A percentile compares a stretch with the other conserved stretches of the same genome.
Evolutionary conservation across 139 green algal genomes (phyloP).

Genomic region (Parachlorella kessleri): DNA sequence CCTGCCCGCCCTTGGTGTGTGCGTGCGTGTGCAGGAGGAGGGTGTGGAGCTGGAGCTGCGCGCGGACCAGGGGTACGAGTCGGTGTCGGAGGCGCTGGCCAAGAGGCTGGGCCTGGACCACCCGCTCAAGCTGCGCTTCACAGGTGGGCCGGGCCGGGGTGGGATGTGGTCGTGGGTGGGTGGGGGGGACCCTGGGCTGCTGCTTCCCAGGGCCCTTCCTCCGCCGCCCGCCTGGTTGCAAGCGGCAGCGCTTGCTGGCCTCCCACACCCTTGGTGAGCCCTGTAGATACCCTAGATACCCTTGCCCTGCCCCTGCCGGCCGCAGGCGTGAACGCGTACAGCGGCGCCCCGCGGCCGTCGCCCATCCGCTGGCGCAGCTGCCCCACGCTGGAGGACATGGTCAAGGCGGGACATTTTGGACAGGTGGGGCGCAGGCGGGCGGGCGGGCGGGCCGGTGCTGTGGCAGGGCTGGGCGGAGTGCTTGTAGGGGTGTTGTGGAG

Average conservation of each 20-base stretch:
- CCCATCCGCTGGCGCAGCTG: constrained; percentile 61
- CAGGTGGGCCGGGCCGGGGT: constrained; percentile 13
- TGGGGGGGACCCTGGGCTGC: background rate
- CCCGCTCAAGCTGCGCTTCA: constrained; percentile 39
- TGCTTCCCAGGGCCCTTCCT: background rate
- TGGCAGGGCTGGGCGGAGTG: no score
- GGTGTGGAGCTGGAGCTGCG: constrained; percentile 87
- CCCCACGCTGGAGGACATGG: constrained; percentile 70
- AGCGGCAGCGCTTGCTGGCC: background rate
- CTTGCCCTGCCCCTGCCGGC: constrained; percentile 50
- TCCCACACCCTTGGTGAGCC: constrained; percentile 28
- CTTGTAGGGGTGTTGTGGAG: no score
- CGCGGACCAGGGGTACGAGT: constrained; percentile 78
- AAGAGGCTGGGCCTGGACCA: constrained; percentile 53
- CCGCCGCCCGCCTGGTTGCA: background rate
- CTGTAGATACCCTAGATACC: no score
- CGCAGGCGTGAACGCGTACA: constrained; percentile 89
- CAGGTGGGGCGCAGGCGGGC: constrained; percentile 32
- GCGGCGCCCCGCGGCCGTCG: constrained; percentile 36
- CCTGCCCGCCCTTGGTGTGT: background rate
- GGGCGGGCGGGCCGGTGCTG: no score
- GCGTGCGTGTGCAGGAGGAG: constrained; percentile 46
- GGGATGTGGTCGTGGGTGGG: no score
- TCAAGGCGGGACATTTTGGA: constrained; percentile 43
- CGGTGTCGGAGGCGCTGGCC: constrained; percentile 70